phyloP scores from a whole-genome alignment of 1,139 yeast genomes.

The Candida freyschussii region DNA sequence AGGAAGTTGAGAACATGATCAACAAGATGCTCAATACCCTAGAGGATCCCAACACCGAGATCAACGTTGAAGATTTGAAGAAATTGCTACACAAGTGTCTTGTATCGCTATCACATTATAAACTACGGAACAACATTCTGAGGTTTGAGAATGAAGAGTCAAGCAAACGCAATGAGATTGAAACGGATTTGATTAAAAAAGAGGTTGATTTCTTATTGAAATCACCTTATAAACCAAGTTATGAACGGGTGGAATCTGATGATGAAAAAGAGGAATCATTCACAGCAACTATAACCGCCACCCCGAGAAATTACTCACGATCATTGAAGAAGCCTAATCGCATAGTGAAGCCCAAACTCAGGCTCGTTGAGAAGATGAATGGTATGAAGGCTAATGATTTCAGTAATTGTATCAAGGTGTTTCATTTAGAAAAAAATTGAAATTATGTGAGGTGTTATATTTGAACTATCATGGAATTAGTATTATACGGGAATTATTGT shows the following conservation, averaged over 20 bases:
- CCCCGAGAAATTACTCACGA: no score
- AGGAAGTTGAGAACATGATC: constrained; percentile 10
- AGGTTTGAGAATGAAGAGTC: constrained; percentile 19
- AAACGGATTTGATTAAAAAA: constrained; percentile 19
- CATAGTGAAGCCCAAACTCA: constrained; percentile 5
- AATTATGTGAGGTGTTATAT: no score
- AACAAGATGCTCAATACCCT: constrained; percentile 6
- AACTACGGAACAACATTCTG: constrained; percentile 19
- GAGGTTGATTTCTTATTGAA: constrained; percentile 22
- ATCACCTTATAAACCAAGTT: constrained; percentile 19
- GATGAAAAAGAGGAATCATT: no score
- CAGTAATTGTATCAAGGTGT: constrained; percentile 20
- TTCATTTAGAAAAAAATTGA: constrained; percentile 17
- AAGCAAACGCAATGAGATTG: constrained; percentile 20
- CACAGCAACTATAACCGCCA: no score
- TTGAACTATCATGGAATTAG: no score
- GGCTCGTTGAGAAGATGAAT: constrained; percentile 10
- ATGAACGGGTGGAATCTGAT: not conserved
- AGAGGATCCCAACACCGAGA: constrained; percentile 3
- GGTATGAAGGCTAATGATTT: constrained; percentile 7
- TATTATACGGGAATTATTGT: no score
- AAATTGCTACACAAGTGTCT: constrained; percentile 16
- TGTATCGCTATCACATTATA: constrained; percentile 18
- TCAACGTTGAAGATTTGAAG: constrained; percentile 9
- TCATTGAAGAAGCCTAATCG: not conserved